Conservation (phyloP, 495 filamentous ascomycete species). For the Endocarpon pusillum region DNA sequence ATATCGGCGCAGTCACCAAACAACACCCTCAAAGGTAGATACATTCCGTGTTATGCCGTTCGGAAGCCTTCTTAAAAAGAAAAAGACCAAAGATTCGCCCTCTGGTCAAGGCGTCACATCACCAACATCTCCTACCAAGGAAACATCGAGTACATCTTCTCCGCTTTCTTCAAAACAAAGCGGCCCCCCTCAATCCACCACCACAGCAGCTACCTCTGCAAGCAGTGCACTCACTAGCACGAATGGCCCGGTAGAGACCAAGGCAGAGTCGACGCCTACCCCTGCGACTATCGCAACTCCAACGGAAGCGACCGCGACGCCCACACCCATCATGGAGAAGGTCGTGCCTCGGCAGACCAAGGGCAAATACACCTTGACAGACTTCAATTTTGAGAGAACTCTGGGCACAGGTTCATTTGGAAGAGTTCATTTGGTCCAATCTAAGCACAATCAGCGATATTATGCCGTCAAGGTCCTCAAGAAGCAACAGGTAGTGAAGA, state of each 20-base stretch:
- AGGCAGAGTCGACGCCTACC: slow-evolving; percentile 7
- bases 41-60: slow-evolving; percentile 50
- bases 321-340: slow-evolving; percentile 10
- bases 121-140: slow-evolving; percentile 40
- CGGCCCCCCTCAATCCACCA: slow-evolving; percentile 22
- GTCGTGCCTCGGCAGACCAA: slow-evolving; percentile 55
- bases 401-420: slow-evolving; percentile 95
- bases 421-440: slow-evolving; percentile 88
- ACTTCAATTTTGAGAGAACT: slow-evolving; percentile 78
- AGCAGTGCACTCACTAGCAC: slow-evolving; percentile 14
- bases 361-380: slow-evolving; percentile 88
- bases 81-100: slow-evolving; percentile 72
- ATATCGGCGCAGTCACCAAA: too few species aligned
- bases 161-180: slow-evolving; percentile 14
- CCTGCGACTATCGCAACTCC: slow-evolving; percentile 41
- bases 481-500: slow-evolving; percentile 96
- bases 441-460: slow-evolving; percentile 89
- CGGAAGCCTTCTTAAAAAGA: slow-evolving; percentile 85
- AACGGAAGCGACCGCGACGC: slow-evolving; percentile 33
- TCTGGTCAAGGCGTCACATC: slow-evolving; percentile 33
- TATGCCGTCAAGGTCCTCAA: slow-evolving; percentile 98
- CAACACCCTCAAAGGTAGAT: slow-evolving; percentile 9
- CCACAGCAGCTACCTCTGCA: slow-evolving; percentile 17
- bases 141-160: slow-evolving; percentile 25
- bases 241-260: slow-evolving; percentile 24